Conservation (phyloP, 352 stramenopile species). For the Phytophthora hybrid region DNA sequence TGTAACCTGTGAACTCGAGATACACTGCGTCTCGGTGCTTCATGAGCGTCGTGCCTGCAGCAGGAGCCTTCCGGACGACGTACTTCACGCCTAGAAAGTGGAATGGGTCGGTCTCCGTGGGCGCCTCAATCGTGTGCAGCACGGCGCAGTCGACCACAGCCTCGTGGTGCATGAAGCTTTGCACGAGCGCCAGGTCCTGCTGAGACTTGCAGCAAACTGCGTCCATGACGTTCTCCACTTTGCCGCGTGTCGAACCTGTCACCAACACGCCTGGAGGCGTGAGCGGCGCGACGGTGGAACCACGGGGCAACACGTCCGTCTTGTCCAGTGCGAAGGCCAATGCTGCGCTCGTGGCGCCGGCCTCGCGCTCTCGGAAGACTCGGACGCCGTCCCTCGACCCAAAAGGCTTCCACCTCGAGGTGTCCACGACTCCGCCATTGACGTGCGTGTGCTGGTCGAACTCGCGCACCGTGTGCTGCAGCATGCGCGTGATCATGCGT, state of each 20-base stretch:
- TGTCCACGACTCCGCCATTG: conserved; percentile 36
- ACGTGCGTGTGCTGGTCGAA: conserved; percentile 40
- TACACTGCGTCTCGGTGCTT: conserved; percentile 41
- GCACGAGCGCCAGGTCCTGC: conserved; percentile 47
- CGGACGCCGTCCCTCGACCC: conserved; percentile 28
- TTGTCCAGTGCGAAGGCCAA: conserved; percentile 24
- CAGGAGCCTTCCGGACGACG: conserved; percentile 10
- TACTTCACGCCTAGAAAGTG: conserved; percentile 47
- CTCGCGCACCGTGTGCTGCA: conserved; percentile 42
- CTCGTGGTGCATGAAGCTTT: conserved; percentile 30
- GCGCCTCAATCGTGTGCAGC: conserved; percentile 32
- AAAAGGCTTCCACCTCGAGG: conserved; percentile 41
- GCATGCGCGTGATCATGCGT: conserved; percentile 36
- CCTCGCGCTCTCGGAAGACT: conserved; percentile 30
- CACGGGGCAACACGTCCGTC: conserved; percentile 4
- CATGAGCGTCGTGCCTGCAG: neutral
- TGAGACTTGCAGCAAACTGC: conserved; percentile 42
- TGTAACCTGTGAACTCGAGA: conserved; percentile 48
- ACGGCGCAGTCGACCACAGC: conserved; percentile 37
- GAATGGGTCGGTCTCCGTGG: conserved; percentile 42
- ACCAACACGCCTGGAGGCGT: conserved; percentile 35
- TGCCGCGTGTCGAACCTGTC: conserved; percentile 42
- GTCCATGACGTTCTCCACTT: conserved; percentile 58
- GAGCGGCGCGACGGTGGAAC: conserved; percentile 14
- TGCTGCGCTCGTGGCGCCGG: conserved; percentile 19